Base-by-base conservation (phyloP, 768 basidiomycete genomes). In the Collybia nuda region DNA sequence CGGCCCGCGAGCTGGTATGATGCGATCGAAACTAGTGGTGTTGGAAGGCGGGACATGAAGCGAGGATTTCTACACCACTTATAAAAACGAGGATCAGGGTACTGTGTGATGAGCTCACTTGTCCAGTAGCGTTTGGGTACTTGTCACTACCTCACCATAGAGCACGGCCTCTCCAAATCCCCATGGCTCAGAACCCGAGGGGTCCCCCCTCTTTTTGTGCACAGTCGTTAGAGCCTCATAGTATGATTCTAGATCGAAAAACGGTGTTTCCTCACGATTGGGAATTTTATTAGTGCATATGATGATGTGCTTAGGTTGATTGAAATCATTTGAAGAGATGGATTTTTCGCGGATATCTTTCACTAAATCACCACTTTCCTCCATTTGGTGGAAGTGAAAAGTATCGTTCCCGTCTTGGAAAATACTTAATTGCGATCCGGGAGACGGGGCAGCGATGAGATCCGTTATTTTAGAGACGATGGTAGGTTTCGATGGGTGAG, bases 101-200 rank as follows among this genome's bases (percentile, higher is more conserved):
- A 28, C 17, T 1, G 19, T n/a, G 15, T 2, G 32, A n/a, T 26
- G 53, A 40, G 68, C 87, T 68, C 56, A 94, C 96, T 85, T 90
- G 62, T 97, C 92, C 4, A 98, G 74, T 80, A 98, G 82, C 2
- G 93, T 94, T 65, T 98, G 97, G 0, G 96, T 98, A 57, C 91
- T 94, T 1, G 93, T 93, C 9, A 99, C 88, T 0, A 84, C 84
- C 65, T 97, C 92, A 26, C 89, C 87, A 56, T 98, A 98, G 7
- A 95, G 57, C 23, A 98, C 62, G 32, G 82, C 77, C 52, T 95
- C 92, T 0, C 94, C 94, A 3, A 89, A 65, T 2, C 81, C 78
- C 78, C 82, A 82, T 5, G 60, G 44, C 19, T 65, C 57, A 8
- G 63, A 47, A 12, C 53, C 53, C 8, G 60, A 56, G 0, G 50